Base-by-base conservation (phyloP, 1,284 basidiomycete species). In the Microbotryum saponariae region DNA sequence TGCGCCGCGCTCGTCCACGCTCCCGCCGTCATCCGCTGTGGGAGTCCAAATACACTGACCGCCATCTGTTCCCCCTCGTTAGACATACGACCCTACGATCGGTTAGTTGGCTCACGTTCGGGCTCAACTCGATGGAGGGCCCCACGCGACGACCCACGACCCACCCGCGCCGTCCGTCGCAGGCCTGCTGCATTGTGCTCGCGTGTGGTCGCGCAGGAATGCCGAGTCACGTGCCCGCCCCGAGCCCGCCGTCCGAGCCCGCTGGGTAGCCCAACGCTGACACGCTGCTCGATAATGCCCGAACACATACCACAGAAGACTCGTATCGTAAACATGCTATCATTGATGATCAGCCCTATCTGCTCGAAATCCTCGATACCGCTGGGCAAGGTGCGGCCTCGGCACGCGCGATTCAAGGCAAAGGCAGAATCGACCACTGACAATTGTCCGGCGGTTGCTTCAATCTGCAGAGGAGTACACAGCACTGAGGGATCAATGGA, bases 251-350 rank as follows among this genome's bases (percentile, higher is more conserved):
- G 25, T 25, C 37, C 37, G 14, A 42, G 12, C 37, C 37, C 37
- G 12, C 5, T 7, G 48, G 20, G 27, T 20, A 23, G 14, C 27
- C 20, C 14, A 50, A 21, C 27, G 48, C 48, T 50, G 48, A 50
- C 27, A 50, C 48, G 21, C 21, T 12, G 16, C 37, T 16, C 14
- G 37, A 23, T 52, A n/a, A 16, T 10, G 27, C 16, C 18, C 44
- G 8, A 7, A 10, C 37, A 18, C 37, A 31, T 31, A 18, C 37
- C 18, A 20, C 54, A 66, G 66, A 76, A 65, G 76, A 76, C 57
- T 75, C 74, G 49, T 76, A 77, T 58, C 72, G 76, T 27, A 77
- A 76, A 59, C 75, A 76, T 56, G 76, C 75, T 20, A 73, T 76
- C 42, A 75, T 77, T 59, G 76, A 77, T 56, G 75, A 74, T 23